Evolutionary conservation across 2,329 filamentous ascomycete species (phyloP), one percentile per base, ranked within the genome.

Genomic region (Aspergillus sp.): DNA sequence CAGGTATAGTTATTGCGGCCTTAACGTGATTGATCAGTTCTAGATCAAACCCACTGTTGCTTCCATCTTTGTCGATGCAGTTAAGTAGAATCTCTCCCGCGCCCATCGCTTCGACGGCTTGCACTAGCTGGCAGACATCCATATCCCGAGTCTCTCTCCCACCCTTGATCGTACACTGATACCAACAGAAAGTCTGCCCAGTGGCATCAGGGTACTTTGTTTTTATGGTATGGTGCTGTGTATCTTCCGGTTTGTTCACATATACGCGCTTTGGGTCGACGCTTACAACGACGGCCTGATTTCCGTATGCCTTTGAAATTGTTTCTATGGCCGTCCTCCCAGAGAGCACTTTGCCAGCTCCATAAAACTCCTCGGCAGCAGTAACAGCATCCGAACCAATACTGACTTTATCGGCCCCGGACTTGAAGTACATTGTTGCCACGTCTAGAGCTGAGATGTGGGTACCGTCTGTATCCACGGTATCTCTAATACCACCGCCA

Each of bases 31-130:
- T 79, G 67, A 99, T 91, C 55, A 99, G 82, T 79, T 98, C 95
- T 9, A 96, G 81, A 74, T 99, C 95, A 71, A 97, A 99, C 1
- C 95, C 95, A 66, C 85, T 89, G 77, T 96, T 97, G 56, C 90
- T 95, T 53, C 95, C 95, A 74, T 99, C 95, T 71, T 89, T 91
- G 80, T 99, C 95, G 68, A 99, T 99, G 80, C 93, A 97, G 78
- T 99, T 99, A 56, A 99, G 85, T 51, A 99, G 79, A 57, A 99
- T 90, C 80, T 99, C 95, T 56, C 95, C 95, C 2, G 90, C 85
- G 53, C 95, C 95, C 91, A 99, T 96, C 56, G 91, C 92, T 78
- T 99, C 92, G 36, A 98, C 93, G 12, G 95, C 95, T 65, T 85
- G 86, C 9, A 89, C 86, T 9, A 99, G 84, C 77, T 98, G 90